phyloP scores from a whole-genome alignment of 768 basidiomycete genomes.

The Suillus clintonianus region DNA sequence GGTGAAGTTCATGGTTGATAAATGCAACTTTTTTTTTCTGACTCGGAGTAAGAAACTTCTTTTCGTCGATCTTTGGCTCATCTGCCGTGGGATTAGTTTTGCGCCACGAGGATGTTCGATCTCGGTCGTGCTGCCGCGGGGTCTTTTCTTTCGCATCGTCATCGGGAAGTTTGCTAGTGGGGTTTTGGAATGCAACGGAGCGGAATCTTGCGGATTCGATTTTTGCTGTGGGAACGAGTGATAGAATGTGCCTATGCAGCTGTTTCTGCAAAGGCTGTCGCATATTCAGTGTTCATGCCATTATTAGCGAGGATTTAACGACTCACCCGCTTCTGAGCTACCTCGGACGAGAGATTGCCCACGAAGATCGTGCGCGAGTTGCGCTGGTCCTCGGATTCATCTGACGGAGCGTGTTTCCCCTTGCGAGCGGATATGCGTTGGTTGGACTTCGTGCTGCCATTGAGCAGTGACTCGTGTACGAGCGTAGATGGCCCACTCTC shows the following conservation, averaged over 20 bases:
- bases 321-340: constrained; percentile 75
- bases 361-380: constrained; percentile 89
- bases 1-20: constrained; percentile 90
- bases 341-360: constrained; percentile 81
- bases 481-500: constrained; percentile 37
- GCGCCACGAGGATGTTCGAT: constrained; percentile 63
- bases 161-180: constrained; percentile 64
- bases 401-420: constrained; percentile 56
- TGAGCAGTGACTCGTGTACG: constrained; percentile 65
- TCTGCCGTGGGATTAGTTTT: constrained; percentile 45
- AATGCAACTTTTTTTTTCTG: constrained; percentile 95
- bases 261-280: constrained; percentile 71
- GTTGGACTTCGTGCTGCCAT: constrained; percentile 26
- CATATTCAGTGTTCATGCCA: constrained; percentile 5
- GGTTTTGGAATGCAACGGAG: constrained; percentile 85
- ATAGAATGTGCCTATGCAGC: constrained; percentile 74
- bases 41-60: constrained; percentile 71
- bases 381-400: constrained; percentile 72
- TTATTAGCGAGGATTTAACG: background rate
- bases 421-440: constrained; percentile 34
- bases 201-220: constrained; percentile 94
- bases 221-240: constrained; percentile 71
- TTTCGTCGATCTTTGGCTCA: constrained; percentile 46
- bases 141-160: constrained; percentile 29
- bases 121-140: constrained; percentile 52